These are phyloP conservation scores for Macrophomina pseudophaseolina DNA, from an alignment of 2,329 filamentous ascomycete genomes.

Conservation along the genomic window DNA sequence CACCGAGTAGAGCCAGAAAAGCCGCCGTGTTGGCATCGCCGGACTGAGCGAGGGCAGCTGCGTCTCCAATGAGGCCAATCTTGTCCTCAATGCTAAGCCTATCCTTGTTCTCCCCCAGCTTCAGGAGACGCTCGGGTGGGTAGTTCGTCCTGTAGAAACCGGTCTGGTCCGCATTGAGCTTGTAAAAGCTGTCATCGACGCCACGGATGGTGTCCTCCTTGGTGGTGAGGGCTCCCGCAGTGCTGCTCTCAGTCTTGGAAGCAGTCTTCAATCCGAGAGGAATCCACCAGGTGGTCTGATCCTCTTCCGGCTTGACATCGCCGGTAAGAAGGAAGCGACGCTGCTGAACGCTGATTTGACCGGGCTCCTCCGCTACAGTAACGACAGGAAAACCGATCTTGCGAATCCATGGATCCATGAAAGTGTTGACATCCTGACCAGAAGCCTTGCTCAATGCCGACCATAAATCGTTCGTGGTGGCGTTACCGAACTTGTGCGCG, in stretches of 20 bases:
- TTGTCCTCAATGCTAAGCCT: conserved; percentile 85
- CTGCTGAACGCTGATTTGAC: conserved; percentile 82
- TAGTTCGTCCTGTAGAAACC: conserved; percentile 96
- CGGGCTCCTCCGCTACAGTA: conserved; percentile 81
- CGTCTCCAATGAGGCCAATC: conserved; percentile 89
- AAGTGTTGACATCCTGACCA: conserved; percentile 79
- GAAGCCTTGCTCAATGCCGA: conserved; percentile 84
- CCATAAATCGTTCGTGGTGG: conserved; percentile 92
- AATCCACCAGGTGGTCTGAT: conserved; percentile 94
- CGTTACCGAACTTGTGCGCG: conserved; percentile 85
- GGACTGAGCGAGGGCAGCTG: conserved; percentile 84
- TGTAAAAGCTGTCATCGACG: conserved; percentile 83
- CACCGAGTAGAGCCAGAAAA: conserved; percentile 81
- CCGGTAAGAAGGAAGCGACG: conserved; percentile 89
- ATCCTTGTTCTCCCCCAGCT: conserved; percentile 77
- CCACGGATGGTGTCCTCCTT: conserved; percentile 79
- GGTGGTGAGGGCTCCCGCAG: conserved; percentile 70
- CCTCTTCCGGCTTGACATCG: conserved; percentile 88
- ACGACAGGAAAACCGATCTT: conserved; percentile 95
- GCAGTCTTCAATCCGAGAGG: conserved; percentile 85
- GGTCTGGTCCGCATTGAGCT: conserved; percentile 86
- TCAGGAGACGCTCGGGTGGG: conserved; percentile 78
- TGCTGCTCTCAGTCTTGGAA: conserved; percentile 60
- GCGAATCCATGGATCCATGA: conserved; percentile 95
- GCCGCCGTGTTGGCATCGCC: conserved; percentile 83